Conservation (phyloP, 345 rosid genomes). For the Aquilaria yunnanensis region DNA sequence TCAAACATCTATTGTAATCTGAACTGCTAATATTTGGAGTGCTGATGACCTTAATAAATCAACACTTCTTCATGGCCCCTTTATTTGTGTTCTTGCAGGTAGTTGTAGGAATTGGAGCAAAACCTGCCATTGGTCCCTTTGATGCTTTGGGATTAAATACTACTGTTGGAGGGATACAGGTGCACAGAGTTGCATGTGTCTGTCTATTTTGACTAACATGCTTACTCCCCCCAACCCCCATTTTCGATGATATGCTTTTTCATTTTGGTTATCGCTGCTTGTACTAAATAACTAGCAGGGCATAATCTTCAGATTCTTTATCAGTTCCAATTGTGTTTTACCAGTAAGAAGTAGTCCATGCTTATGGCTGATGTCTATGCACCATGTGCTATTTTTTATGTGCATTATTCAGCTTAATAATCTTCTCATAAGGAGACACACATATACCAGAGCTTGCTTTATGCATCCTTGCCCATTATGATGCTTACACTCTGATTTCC, state of each 20-base stretch:
- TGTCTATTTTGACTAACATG: neutral
- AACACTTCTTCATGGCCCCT: neutral
- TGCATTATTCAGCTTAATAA: no score
- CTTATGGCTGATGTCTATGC: neutral
- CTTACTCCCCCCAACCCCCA: no score
- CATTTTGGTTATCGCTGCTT: no score
- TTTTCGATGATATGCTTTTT: neutral
- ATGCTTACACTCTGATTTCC: no score
- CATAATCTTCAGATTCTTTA: neutral
- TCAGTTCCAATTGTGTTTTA: neutral
- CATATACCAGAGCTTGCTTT: no score
- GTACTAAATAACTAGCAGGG: no score
- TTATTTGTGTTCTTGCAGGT: constrained; percentile 36
- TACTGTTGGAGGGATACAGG: constrained; percentile 85
- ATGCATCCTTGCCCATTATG: no score
- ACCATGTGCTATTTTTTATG: no score
- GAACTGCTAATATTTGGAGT: neutral
- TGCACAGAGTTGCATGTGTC: constrained; percentile 13
- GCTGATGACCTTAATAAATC: neutral
- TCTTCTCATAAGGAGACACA: no score
- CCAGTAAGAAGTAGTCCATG: no score
- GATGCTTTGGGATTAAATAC: constrained; percentile 56
- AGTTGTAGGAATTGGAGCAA: constrained; percentile 88
- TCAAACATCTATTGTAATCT: neutral
- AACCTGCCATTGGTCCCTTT: constrained; percentile 77